Evolutionary conservation across 2,329 filamentous ascomycete species (phyloP).

Genomic region (Fusarium redolens): DNA sequence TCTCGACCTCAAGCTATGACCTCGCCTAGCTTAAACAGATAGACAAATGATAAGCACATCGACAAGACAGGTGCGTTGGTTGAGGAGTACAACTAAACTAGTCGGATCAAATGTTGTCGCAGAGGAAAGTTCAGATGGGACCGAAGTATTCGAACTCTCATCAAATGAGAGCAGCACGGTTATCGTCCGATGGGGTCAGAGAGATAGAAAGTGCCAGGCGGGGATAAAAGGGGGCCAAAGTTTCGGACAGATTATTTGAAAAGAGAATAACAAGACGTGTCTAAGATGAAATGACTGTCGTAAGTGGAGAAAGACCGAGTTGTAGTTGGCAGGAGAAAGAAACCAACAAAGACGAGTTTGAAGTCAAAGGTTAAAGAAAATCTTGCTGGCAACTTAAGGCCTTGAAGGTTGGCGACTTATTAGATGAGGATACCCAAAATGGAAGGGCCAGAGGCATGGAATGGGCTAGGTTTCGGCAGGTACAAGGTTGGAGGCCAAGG

Average conservation of each 20-base stretch:
- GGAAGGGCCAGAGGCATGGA: slow-evolving; percentile 33
- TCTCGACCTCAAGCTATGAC: slow-evolving; percentile 5
- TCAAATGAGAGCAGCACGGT: slow-evolving; percentile 19
- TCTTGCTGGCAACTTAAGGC: background rate
- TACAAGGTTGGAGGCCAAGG: slow-evolving; percentile 14
- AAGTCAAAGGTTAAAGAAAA: slow-evolving; percentile 10
- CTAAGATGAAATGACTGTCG: slow-evolving; percentile 16
- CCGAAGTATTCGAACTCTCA: slow-evolving; percentile 8
- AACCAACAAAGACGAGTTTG: slow-evolving; percentile 9
- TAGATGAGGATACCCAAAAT: slow-evolving; percentile 31
- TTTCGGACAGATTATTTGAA: slow-evolving; percentile 20
- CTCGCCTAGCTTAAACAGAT: slow-evolving; percentile 8
- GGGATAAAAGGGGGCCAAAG: slow-evolving; percentile 28
- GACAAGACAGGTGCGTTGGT: background rate
- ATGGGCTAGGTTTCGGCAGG: slow-evolving; percentile 2
- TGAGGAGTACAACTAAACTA: background rate
- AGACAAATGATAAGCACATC: background rate
- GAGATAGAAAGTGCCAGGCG: slow-evolving; percentile 25
- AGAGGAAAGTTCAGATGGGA: background rate
- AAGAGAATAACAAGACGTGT: slow-evolving; percentile 18
- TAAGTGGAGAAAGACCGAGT: background rate
- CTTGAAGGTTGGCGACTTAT: slow-evolving; percentile 9
- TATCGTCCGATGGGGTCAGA: slow-evolving; percentile 29
- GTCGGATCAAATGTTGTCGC: background rate
- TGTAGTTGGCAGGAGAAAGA: background rate